Evolutionary conservation across 805 yeast species (phyloP).

Genomic region (Schwanniomyces pseudopolymorphus): DNA sequence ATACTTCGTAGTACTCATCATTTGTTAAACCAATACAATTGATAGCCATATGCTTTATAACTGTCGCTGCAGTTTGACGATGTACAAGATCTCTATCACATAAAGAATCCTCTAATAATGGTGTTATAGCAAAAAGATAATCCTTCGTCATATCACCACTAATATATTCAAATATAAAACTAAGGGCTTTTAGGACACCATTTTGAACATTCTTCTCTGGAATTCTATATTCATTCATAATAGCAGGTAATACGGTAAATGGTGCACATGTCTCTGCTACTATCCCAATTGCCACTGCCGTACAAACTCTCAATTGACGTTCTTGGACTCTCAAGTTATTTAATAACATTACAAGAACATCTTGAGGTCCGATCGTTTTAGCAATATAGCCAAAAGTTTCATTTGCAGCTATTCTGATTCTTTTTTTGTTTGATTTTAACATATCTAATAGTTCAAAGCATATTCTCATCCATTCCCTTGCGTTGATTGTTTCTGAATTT

Average conservation of each 20-base stretch:
- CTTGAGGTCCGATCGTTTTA: constrained; percentile 92
- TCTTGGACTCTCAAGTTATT: constrained; percentile 90
- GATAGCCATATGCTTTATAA: constrained; percentile 76
- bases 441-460: constrained; percentile 88
- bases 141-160: constrained; percentile 73
- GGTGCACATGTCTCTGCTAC: constrained; percentile 94
- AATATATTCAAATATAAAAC: constrained; percentile 90
- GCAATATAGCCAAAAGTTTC: constrained; percentile 90
- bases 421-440: constrained; percentile 75
- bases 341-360: constrained; percentile 78
- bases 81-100: constrained; percentile 90
- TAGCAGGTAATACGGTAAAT: constrained; percentile 88
- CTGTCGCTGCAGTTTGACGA: constrained; percentile 92
- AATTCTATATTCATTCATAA: constrained; percentile 91
- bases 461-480: constrained; percentile 96
- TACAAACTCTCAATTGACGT: constrained; percentile 92
- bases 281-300: constrained; percentile 97
- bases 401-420: constrained; percentile 82
- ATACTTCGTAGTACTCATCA: constrained; percentile 63
- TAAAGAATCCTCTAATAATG: constrained; percentile 83
- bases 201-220: constrained; percentile 94
- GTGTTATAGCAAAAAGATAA: constrained; percentile 76
- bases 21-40: constrained; percentile 72
- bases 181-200: constrained; percentile 87
- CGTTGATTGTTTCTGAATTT: constrained; percentile 79